These are phyloP conservation scores for Cercospora beticola DNA, from an alignment of 2,329 filamentous ascomycete genomes.

Conservation along the genomic window DNA sequence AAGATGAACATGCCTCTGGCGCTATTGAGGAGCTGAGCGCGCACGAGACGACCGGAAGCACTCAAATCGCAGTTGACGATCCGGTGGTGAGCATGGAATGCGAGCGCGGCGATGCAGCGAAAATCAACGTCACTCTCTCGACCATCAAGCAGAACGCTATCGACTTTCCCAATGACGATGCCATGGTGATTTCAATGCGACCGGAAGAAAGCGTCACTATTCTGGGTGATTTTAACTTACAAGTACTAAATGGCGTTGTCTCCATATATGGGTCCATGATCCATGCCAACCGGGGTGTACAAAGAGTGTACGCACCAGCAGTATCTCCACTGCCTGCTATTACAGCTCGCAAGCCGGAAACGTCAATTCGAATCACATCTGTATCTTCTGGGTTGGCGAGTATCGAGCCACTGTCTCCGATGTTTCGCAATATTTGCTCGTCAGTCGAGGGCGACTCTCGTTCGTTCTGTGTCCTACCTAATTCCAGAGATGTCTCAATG, in stretches of 20 bases:
- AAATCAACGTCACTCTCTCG: background rate
- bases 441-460: slow-evolving; percentile 36
- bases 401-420: slow-evolving; percentile 62
- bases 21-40: background rate
- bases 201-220: slow-evolving; percentile 40
- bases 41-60: background rate
- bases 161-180: slow-evolving; percentile 23
- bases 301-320: slow-evolving; percentile 64
- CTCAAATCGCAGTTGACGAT: background rate
- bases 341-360: slow-evolving; percentile 43
- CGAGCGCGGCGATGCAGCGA: background rate
- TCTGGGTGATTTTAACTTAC: slow-evolving; percentile 67
- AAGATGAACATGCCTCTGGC: background rate
- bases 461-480: slow-evolving; percentile 39
- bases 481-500: slow-evolving; percentile 26
- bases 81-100: background rate
- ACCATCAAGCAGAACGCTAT: slow-evolving; percentile 9
- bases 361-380: slow-evolving; percentile 60
- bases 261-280: slow-evolving; percentile 66
- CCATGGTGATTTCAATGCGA: slow-evolving; percentile 26
- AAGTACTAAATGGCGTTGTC: slow-evolving; percentile 61
- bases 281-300: slow-evolving; percentile 36
- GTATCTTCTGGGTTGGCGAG: slow-evolving; percentile 51
- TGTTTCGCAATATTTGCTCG: slow-evolving; percentile 68
- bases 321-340: slow-evolving; percentile 71